A percentile compares a stretch with the other conserved stretches of the same genome.
Conservation (phyloP, 2,329 filamentous ascomycete genomes). For the Tolypocladium endophyticum region DNA sequence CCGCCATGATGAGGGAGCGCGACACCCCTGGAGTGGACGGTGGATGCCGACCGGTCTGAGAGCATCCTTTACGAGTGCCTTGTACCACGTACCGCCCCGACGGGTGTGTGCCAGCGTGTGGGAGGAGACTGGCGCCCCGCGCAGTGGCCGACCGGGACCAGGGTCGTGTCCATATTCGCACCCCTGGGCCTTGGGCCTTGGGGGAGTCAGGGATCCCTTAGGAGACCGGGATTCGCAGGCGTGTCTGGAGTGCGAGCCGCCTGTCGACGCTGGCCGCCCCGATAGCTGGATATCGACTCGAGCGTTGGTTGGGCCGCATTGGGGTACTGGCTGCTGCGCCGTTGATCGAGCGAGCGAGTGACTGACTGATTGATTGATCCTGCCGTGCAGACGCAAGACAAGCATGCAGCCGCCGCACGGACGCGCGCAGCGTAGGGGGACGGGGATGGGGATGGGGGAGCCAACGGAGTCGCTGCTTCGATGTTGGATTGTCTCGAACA, state of each 20-base stretch:
- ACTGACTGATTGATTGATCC: background rate
- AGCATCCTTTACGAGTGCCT: background rate
- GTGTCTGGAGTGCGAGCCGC: background rate
- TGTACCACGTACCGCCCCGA: background rate
- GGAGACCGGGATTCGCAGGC: background rate
- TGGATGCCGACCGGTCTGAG: background rate
- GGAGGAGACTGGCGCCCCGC: background rate
- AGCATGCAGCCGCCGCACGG: slow-evolving; percentile 1
- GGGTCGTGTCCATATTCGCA: background rate
- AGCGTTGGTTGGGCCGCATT: background rate
- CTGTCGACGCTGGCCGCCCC: background rate
- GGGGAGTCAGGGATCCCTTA: background rate
- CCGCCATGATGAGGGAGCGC: background rate
- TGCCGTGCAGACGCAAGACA: slow-evolving; percentile 1
- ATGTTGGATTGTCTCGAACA: background rate
- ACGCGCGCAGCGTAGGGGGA: background rate
- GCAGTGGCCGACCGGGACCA: background rate
- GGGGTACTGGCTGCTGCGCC: background rate
- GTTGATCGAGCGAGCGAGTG: background rate
- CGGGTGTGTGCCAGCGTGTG: background rate
- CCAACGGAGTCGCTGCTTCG: background rate
- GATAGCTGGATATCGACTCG: background rate
- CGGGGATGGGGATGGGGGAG: background rate
- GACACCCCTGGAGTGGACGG: background rate
- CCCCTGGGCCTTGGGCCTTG: background rate